Conservation (phyloP, 352 stramenopile species). For the Globisporangium barbulae region DNA sequence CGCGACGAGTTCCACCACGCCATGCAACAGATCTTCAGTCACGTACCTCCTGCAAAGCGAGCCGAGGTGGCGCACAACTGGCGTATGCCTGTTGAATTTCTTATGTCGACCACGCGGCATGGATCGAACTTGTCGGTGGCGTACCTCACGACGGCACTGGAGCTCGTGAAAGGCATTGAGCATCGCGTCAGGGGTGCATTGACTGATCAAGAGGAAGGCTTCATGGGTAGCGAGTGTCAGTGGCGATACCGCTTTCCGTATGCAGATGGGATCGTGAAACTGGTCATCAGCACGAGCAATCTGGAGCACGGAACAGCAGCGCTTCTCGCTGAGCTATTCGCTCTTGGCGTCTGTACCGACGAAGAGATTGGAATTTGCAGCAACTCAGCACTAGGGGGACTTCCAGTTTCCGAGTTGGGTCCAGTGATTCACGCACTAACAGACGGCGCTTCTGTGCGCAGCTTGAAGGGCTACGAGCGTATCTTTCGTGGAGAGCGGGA, state of each 20-base stretch:
- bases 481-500: not conserved
- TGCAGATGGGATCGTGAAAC: not conserved
- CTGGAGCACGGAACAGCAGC: not conserved
- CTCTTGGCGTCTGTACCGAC: not conserved
- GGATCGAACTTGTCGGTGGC: not conserved
- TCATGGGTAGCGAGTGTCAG: not conserved
- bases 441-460: not conserved
- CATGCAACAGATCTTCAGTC: not conserved
- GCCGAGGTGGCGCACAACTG: not conserved
- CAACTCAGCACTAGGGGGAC: not conserved
- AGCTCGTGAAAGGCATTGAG: not conserved
- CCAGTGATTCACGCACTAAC: not conserved
- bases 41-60: not conserved
- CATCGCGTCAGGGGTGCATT: too few relatives aligned
- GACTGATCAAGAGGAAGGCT: not conserved
- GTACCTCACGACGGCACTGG: not conserved
- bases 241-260: constrained; percentile 2
- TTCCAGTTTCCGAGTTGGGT: not conserved
- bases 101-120: not conserved
- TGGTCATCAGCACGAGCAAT: not conserved
- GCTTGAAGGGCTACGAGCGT: not conserved
- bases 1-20: not conserved
- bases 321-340: not conserved
- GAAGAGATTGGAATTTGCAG: not conserved
- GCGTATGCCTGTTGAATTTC: not conserved